Percentiles rank a stretch among this genome's conserved stretches.
Conservation (phyloP, 1,284 basidiomycete genomes). For the Ustilago cynodontis region DNA sequence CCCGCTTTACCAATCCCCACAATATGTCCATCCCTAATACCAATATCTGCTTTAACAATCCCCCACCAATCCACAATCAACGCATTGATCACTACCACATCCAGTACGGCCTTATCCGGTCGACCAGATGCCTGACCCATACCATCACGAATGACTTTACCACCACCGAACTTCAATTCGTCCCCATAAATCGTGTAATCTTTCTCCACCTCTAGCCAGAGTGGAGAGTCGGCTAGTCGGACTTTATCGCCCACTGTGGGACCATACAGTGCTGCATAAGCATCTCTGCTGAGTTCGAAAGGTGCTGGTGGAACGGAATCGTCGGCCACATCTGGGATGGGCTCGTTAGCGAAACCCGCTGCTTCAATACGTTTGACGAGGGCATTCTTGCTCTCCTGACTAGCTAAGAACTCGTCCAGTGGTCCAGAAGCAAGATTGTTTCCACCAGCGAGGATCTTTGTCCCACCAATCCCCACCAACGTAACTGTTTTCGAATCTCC, state of each 20-base stretch:
- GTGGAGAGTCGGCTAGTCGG: slow-evolving; percentile 85
- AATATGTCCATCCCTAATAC: slow-evolving; percentile 86
- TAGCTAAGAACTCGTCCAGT: slow-evolving; percentile 38
- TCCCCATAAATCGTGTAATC: slow-evolving; percentile 89
- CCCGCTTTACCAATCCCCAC: slow-evolving; percentile 94
- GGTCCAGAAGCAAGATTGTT: slow-evolving; percentile 75
- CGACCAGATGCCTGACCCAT: slow-evolving; percentile 85
- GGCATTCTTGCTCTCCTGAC: slow-evolving; percentile 13
- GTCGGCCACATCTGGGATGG: slow-evolving; percentile 24
- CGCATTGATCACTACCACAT: slow-evolving; percentile 93
- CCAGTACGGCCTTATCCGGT: slow-evolving; percentile 79
- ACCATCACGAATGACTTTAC: slow-evolving; percentile 67
- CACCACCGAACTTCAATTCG: slow-evolving; percentile 95
- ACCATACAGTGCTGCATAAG: slow-evolving; percentile 73
- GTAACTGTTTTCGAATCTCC: slow-evolving; percentile 87
- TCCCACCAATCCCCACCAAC: slow-evolving; percentile 83
- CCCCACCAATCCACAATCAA: slow-evolving; percentile 94
- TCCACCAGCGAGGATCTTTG: slow-evolving; percentile 76
- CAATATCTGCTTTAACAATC: slow-evolving; percentile 99
- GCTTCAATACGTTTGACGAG: slow-evolving; percentile 43
- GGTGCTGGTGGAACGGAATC: slow-evolving; percentile 29
- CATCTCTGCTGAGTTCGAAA: slow-evolving; percentile 52
- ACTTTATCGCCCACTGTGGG: slow-evolving; percentile 92
- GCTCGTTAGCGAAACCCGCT: slow-evolving; percentile 55
- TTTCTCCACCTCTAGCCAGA: slow-evolving; percentile 93